A percentile compares a stretch with the other conserved stretches of the same genome.
Evolutionary conservation across 164 flowering plant species (phyloP).

Genomic region (Piper betle): DNA sequence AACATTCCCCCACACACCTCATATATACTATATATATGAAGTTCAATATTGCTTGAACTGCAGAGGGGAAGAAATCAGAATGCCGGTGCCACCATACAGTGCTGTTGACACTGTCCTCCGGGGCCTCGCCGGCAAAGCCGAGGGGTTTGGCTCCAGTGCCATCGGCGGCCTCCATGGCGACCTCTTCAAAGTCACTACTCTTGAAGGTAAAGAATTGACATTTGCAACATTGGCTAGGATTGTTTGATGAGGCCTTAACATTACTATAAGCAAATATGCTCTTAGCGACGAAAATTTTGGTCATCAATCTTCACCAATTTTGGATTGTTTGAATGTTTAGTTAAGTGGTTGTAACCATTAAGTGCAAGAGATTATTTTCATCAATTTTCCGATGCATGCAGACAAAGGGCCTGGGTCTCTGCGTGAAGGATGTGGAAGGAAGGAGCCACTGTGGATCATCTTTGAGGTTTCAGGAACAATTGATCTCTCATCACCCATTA

Average conservation of each 20-base stretch:
- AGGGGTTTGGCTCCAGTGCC: slow-evolving; percentile 74
- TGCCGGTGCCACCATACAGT: slow-evolving; percentile 34
- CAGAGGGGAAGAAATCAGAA: background rate
- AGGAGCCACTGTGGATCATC: slow-evolving; percentile 75
- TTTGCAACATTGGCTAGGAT: background rate
- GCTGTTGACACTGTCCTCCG: slow-evolving; percentile 49
- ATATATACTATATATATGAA: too few relatives aligned
- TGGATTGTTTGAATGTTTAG: too few relatives aligned
- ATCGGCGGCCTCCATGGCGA: slow-evolving; percentile 74
- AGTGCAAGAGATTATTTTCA: background rate
- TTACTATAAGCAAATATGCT: too few relatives aligned
- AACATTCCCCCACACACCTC: background rate
- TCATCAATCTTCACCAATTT: too few relatives aligned
- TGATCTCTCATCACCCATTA: slow-evolving; percentile 45
- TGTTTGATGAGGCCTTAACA: too few relatives aligned
- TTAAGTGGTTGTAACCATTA: background rate
- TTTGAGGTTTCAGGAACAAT: slow-evolving; percentile 76
- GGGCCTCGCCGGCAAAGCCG: slow-evolving; percentile 62
- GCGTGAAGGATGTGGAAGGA: slow-evolving; percentile 56
- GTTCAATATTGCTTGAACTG: background rate
- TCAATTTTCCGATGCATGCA: slow-evolving; percentile 12
- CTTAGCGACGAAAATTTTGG: too few relatives aligned
- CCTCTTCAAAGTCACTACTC: slow-evolving; percentile 45
- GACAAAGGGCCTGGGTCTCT: slow-evolving; percentile 88
- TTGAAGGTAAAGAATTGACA: slow-evolving; percentile 27